A percentile compares a stretch with the other conserved stretches of the same genome.
phyloP scores from a whole-genome alignment of 257 asterid genomes.

The Echium plantagineum region DNA sequence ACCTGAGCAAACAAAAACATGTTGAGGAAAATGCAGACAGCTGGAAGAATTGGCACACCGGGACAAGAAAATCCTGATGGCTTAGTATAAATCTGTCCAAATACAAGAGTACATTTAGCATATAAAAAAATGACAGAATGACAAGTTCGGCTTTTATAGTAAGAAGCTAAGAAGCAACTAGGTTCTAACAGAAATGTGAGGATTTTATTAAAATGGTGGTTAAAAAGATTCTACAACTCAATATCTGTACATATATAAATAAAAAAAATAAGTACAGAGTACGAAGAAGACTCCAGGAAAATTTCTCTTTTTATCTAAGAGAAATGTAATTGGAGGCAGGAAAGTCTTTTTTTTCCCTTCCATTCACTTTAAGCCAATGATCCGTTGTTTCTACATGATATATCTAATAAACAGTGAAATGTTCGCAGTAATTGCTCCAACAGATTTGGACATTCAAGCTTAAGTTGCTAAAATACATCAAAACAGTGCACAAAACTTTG shows the following conservation, averaged over 20 bases:
- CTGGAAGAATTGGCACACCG: constrained; percentile 78
- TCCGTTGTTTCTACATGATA: not conserved
- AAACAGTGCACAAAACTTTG: no score
- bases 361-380: not conserved
- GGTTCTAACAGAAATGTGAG: not conserved
- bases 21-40: constrained; percentile 67
- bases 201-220: not conserved
- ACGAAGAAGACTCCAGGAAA: not conserved
- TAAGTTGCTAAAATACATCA: no score
- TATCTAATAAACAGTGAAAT: not conserved
- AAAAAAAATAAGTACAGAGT: not conserved
- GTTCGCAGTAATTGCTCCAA: not conserved
- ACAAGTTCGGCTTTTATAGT: not conserved
- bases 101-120: not conserved
- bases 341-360: no score
- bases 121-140: not conserved
- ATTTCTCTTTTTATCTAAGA: no score
- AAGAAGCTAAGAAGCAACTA: not conserved
- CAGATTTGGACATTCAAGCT: not conserved
- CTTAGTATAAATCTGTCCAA: constrained; percentile 36
- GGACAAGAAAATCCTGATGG: constrained; percentile 92
- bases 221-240: not conserved
- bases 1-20: constrained; percentile 94
- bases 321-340: not conserved
- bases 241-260: not conserved